A percentile compares a stretch with the other conserved stretches of the same genome.
Evolutionary conservation across 2,329 filamentous ascomycete species (phyloP).

Genomic region (Pseudogymnoascus sp.): DNA sequence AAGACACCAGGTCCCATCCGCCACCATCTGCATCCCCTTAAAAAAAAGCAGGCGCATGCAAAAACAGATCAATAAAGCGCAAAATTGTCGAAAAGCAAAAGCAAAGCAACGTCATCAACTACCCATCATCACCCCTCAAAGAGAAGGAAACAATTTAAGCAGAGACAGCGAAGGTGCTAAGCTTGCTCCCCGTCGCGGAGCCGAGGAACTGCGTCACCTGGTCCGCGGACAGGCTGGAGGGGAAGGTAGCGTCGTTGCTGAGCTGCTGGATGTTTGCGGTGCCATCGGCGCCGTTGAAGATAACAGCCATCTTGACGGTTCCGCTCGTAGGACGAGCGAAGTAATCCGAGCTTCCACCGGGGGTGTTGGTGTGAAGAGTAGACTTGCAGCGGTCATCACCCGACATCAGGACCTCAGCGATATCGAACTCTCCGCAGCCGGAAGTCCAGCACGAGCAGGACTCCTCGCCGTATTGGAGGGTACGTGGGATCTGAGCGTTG

Average conservation of each 20-base stretch:
- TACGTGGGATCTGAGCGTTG: conserved; percentile 65
- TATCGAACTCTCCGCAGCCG: conserved; percentile 68
- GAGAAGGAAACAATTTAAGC: background rate
- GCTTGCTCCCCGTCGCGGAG: background rate
- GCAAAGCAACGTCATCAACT: background rate
- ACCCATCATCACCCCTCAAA: background rate
- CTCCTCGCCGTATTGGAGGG: conserved; percentile 56
- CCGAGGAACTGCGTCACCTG: conserved; percentile 26
- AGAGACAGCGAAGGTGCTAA: background rate
- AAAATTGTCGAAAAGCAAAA: background rate
- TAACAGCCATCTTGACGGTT: conserved; percentile 56
- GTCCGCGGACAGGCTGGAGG: conserved; percentile 32
- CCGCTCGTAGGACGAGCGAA: conserved; percentile 56
- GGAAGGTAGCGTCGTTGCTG: conserved; percentile 35
- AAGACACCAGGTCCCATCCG: background rate
- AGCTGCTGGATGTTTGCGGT: conserved; percentile 51
- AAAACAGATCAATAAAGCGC: background rate
- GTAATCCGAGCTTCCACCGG: conserved; percentile 63
- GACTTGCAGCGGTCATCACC: conserved; percentile 63
- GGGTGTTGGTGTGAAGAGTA: conserved; percentile 58
- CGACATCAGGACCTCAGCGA: conserved; percentile 61
- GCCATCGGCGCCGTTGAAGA: conserved; percentile 47
- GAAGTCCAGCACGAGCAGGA: conserved; percentile 70
- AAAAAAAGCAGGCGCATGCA: background rate
- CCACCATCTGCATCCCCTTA: background rate